Base-by-base conservation (phyloP, 2,329 filamentous ascomycete species). In the Trichoderma atrobrunneum region DNA sequence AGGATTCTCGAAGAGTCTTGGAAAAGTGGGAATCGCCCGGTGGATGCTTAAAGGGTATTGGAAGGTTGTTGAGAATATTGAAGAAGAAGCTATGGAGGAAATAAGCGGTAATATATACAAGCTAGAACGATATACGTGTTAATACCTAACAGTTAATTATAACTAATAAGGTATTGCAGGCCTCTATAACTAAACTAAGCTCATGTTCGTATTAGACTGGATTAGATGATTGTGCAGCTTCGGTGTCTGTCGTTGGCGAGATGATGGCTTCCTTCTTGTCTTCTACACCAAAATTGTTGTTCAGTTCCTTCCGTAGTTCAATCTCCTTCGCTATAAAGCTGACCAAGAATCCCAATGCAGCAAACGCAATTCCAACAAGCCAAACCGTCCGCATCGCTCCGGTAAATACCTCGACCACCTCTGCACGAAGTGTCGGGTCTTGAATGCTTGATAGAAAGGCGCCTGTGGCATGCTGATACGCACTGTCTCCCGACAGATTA, bases 381-480 rank as follows among this genome's bases (percentile, higher is more conserved):
- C 59, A 61, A 34, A 61, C 59, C n/a, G 59, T 61, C 21, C 32
- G 59, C 62, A 61, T 34, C 11, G 59, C 59, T 16, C 32, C 59
- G 5, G 59, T 39, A 26, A 36, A 61, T 14, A 36, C 59, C 12
- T 18, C 2, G 2, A 61, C 21, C n/a, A 61, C 32, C 32, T 36
- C 59, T 24, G 32, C 59, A 7, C 59, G 59, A 39, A 36, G 30
- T 16, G 32, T n/a, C 14, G 32, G 32, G 7, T 61, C 59, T 36
- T 39, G n/a, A 21, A 51, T 65, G 26, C 62, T 65, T 3, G 11
- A 32, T 21, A 65, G 28, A 34, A 26, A 65, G 7, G 62, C 62
- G 16, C 28, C 62, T 11, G 62, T 65, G 39, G 62, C 62, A 65
- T 65, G 62, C 28, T 65, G 62, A 54, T 65, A 65, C 18, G 62